Conservation (phyloP, 1,284 basidiomycete species). For the Cystobasidium slooffiae region DNA sequence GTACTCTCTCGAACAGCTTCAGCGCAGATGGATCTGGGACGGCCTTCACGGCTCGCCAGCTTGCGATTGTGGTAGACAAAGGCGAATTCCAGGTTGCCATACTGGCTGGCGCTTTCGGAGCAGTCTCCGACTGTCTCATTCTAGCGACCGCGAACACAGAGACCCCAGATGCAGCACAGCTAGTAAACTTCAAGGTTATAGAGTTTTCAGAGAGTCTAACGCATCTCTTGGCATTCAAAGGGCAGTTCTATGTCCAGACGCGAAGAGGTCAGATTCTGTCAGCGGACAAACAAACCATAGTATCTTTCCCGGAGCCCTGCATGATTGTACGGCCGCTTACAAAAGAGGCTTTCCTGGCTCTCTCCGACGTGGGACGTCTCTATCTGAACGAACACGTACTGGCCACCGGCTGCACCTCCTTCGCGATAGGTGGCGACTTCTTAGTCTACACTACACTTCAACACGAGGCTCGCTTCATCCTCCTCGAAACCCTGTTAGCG, state of each 20-base stretch:
- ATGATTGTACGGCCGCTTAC: conserved; percentile 58
- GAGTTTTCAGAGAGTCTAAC: no score
- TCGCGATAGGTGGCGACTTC: conserved; percentile 76
- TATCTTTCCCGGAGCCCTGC: conserved; percentile 68
- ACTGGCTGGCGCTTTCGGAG: not conserved
- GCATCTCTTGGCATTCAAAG: not conserved
- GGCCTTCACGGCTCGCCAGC: not conserved
- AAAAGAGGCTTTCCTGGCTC: conserved; percentile 49
- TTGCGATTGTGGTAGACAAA: not conserved
- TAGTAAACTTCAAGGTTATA: no score
- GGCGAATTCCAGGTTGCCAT: not conserved
- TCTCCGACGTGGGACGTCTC: conserved; percentile 54
- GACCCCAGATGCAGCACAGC: no score
- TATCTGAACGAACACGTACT: conserved; percentile 49
- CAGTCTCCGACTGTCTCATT: not conserved
- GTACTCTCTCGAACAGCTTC: not conserved
- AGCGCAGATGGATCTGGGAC: not conserved
- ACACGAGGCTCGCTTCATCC: conserved; percentile 74
- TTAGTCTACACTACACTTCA: conserved; percentile 84
- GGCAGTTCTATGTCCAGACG: not conserved
- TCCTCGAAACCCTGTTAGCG: conserved; percentile 7
- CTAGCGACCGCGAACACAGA: no score
- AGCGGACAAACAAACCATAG: conserved; percentile 50
- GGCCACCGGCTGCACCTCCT: conserved; percentile 63
- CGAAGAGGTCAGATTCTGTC: not conserved